A percentile compares a stretch with the other conserved stretches of the same genome.
Evolutionary conservation across 495 filamentous ascomycete genomes (phyloP).

Genomic region (Aspergillus nanangensis): DNA sequence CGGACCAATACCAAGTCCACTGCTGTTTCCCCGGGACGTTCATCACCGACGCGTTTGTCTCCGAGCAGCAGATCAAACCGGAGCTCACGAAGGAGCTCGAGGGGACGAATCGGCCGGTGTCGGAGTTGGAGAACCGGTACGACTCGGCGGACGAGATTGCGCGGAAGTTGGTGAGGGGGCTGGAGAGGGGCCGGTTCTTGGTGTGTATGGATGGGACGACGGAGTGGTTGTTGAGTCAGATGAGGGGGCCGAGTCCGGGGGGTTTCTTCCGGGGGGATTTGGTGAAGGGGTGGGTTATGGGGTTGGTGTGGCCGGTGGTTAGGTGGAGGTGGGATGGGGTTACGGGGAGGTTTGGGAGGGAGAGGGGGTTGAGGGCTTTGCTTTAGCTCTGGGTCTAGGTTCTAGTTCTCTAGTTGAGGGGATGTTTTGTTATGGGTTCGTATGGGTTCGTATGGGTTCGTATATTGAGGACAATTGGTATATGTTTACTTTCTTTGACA

Average conservation of each 20-base stretch:
- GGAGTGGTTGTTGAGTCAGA: constrained; percentile 18
- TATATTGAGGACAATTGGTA: too few species aligned
- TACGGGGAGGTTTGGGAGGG: constrained; percentile 11
- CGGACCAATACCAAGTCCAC: constrained; percentile 13
- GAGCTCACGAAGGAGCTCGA: constrained; percentile 32
- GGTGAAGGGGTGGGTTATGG: constrained; percentile 9
- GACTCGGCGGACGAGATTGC: constrained; percentile 4
- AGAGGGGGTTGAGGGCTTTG: too few species aligned
- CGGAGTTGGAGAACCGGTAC: background rate
- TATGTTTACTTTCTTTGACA: too few species aligned
- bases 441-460: too few species aligned
- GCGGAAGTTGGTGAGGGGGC: constrained; percentile 4
- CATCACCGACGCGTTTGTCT: constrained; percentile 21
- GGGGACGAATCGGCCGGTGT: constrained; percentile 8
- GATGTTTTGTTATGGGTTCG: too few species aligned
- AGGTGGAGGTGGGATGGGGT: constrained; percentile 10
- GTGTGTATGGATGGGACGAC: constrained; percentile 12
- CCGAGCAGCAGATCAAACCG: constrained; percentile 31
- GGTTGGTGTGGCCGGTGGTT: constrained; percentile 12
- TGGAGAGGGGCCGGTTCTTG: constrained; percentile 7
- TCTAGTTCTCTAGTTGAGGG: too few species aligned
- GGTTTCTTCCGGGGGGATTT: constrained; percentile 8
- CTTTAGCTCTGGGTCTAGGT: too few species aligned
- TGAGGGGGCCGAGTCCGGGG: constrained; percentile 22
- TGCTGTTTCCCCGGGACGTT: constrained; percentile 31